Evolutionary conservation across 1,139 yeast genomes (phyloP).

Genomic region (Meyerozyma guilliermondii): DNA sequence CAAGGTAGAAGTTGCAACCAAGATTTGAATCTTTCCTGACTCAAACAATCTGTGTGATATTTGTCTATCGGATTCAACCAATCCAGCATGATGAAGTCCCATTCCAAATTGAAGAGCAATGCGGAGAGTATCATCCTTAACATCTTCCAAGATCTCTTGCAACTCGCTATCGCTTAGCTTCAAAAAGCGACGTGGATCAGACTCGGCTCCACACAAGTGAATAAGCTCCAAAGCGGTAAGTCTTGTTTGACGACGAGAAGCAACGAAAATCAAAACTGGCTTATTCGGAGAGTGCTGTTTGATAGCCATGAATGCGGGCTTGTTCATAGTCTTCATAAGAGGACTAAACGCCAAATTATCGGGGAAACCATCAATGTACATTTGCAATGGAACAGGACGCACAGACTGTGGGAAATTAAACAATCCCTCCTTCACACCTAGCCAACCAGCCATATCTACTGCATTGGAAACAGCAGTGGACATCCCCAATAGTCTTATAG

Average conservation of each 20-base stretch:
- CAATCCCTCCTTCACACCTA: slow-evolving; percentile 83
- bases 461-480: slow-evolving; percentile 98
- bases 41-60: slow-evolving; percentile 86
- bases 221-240: slow-evolving; percentile 90
- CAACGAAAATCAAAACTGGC: slow-evolving; percentile 92
- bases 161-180: slow-evolving; percentile 75
- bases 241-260: slow-evolving; percentile 95
- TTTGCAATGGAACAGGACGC: slow-evolving; percentile 94
- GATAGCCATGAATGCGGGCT: slow-evolving; percentile 95
- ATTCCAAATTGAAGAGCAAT: slow-evolving; percentile 90
- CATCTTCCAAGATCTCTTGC: slow-evolving; percentile 53
- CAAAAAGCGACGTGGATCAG: slow-evolving; percentile 82
- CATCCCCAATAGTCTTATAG: slow-evolving; percentile 83
- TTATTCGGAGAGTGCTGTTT: slow-evolving; percentile 91
- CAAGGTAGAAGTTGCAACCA: slow-evolving; percentile 90
- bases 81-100: slow-evolving; percentile 97
- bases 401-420: slow-evolving; percentile 94
- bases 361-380: slow-evolving; percentile 97
- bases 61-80: slow-evolving; percentile 84
- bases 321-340: slow-evolving; percentile 96
- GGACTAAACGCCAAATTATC: slow-evolving; percentile 94
- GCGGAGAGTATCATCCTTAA: slow-evolving; percentile 84
- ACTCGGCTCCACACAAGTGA: slow-evolving; percentile 92
- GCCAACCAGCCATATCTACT: slow-evolving; percentile 97
- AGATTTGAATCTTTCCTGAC: slow-evolving; percentile 77